A percentile compares a stretch with the other conserved stretches of the same genome.
Conservation (phyloP, 495 filamentous ascomycete genomes). For the Daldinia bambusicola region DNA sequence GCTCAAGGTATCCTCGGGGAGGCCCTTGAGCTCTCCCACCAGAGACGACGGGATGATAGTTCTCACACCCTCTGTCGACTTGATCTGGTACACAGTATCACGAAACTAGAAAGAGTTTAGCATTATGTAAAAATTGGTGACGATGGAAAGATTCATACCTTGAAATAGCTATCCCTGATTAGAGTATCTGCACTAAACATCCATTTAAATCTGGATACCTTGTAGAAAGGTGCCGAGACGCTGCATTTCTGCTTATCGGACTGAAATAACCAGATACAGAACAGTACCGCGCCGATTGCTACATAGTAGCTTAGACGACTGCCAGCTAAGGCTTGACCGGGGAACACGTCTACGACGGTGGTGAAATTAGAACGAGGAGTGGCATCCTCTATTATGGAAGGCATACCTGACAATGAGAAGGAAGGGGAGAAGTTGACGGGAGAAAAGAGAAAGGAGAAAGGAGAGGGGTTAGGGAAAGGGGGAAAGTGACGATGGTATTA, state of each 20-base stretch:
- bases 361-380: conserved; percentile 41
- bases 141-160: conserved; percentile 34
- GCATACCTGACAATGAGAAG: conserved; percentile 22
- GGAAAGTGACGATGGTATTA: not conserved
- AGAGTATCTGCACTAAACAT: conserved; percentile 51
- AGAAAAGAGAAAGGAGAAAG: too few relatives aligned
- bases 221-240: conserved; percentile 48
- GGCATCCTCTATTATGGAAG: conserved; percentile 41
- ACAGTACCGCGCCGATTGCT: conserved; percentile 35
- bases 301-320: conserved; percentile 48
- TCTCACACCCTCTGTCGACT: conserved; percentile 53
- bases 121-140: not conserved
- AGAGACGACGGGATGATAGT: conserved; percentile 50
- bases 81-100: conserved; percentile 52
- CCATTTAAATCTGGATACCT: conserved; percentile 50
- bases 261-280: conserved; percentile 46
- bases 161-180: conserved; percentile 50
- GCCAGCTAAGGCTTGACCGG: conserved; percentile 32
- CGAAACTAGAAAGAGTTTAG: conserved; percentile 45
- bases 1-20: conserved; percentile 52
- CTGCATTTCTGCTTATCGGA: conserved; percentile 34
- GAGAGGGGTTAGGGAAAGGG: conserved; percentile 22
- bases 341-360: conserved; percentile 27
- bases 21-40: conserved; percentile 52
- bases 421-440: not conserved